phyloP scores from a whole-genome alignment of 1,284 basidiomycete genomes.

The Marasmius fiardii region DNA sequence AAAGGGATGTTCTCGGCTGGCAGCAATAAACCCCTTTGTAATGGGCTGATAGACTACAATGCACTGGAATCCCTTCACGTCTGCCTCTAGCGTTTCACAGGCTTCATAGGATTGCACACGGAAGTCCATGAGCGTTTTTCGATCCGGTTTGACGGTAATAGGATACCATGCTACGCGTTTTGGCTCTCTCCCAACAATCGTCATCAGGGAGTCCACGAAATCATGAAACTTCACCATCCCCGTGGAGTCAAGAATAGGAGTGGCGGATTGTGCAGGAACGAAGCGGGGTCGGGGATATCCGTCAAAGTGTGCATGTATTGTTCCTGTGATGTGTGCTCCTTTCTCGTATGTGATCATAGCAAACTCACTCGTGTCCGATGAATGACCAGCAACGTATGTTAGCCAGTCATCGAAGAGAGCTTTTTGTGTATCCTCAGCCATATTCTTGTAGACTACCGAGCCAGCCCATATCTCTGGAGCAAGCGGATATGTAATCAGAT shows the following conservation, averaged over 20 bases:
- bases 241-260: not conserved
- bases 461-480: constrained; percentile 1
- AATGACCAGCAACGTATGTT: not conserved
- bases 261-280: not conserved
- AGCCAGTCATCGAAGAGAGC: not conserved
- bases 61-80: constrained; percentile 4
- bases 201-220: not conserved
- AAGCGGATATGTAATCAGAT: not conserved
- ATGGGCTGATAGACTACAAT: constrained; percentile 8
- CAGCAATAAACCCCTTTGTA: constrained; percentile 1
- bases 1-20: not conserved
- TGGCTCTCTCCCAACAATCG: not conserved
- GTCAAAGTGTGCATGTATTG: not conserved
- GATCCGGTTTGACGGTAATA: constrained; percentile 8
- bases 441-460: not conserved
- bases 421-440: not conserved
- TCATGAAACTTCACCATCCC: not conserved
- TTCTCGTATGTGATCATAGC: not conserved
- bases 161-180: constrained; percentile 7
- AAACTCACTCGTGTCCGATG: not conserved
- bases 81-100: not conserved
- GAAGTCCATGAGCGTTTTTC: constrained; percentile 4
- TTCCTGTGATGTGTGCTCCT: not conserved
- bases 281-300: not conserved
- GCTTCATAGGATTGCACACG: constrained; percentile 1